phyloP scores from a whole-genome alignment of 2,329 filamentous ascomycete genomes.

The Dothideomycetidae sp. region DNA sequence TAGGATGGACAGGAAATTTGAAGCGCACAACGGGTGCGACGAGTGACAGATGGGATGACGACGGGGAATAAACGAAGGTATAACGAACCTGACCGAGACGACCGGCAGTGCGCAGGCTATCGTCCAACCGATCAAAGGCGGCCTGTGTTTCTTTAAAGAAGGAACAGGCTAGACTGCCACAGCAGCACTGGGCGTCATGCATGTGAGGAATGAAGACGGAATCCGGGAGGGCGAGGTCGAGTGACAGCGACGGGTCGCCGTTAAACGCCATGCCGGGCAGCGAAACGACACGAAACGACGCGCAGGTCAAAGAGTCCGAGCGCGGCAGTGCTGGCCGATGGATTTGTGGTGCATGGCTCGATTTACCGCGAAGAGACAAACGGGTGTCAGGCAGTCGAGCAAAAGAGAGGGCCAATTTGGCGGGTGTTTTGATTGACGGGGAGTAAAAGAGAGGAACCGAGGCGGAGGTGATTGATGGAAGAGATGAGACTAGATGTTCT shows the following conservation, averaged over 20 bases:
- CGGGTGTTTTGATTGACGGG: too few species aligned
- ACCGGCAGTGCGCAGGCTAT: slow-evolving; percentile 74
- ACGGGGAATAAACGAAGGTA: slow-evolving; percentile 11
- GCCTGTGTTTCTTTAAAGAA: slow-evolving; percentile 69
- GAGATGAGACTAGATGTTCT: too few species aligned
- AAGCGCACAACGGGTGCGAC: slow-evolving; percentile 9
- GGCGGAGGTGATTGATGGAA: too few species aligned
- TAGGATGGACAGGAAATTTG: slow-evolving; percentile 3
- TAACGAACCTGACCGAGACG: slow-evolving; percentile 69
- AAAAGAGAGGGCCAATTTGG: too few species aligned
- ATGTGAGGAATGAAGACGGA: slow-evolving; percentile 8
- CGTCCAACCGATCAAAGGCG: slow-evolving; percentile 67
- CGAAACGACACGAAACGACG: too few species aligned
- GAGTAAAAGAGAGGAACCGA: too few species aligned
- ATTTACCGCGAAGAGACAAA: too few species aligned
- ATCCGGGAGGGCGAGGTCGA: slow-evolving; percentile 1
- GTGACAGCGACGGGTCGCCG: slow-evolving; percentile 4
- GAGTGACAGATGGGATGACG: slow-evolving; percentile 7
- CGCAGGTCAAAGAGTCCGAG: too few species aligned
- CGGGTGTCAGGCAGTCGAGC: too few species aligned
- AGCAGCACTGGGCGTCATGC: slow-evolving; percentile 51
- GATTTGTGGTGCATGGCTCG: too few species aligned
- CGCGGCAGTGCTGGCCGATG: too few species aligned
- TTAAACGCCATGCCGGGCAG: slow-evolving; percentile 8
- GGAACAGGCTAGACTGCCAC: slow-evolving; percentile 63